Evolutionary conservation across 345 rosid species (phyloP), one percentile per base, ranked within the genome.

Genomic region (Zanthoxylum bungeanum): DNA sequence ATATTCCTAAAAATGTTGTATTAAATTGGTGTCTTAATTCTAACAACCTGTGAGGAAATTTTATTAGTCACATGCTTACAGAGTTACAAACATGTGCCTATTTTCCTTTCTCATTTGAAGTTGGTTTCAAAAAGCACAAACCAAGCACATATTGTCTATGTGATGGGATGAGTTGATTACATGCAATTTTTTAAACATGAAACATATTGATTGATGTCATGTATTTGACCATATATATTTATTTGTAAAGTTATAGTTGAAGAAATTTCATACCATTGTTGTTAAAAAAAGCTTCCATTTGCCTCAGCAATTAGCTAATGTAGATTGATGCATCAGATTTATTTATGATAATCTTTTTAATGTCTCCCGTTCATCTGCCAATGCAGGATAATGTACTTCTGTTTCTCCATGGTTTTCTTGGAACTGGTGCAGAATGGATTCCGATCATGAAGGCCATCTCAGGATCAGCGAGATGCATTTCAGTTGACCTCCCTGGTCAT

Each of bases 341-440:
- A 40, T 4, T 49, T 61, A 19, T 68, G 30, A 22, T 27, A 8
- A 47, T 19, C 24, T 42, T 44, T 44, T 21, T 44, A 44, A 7
- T 42, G 57, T 58, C 22, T 30, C 11, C 25, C 27, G 9, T 66
- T 8, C 10, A 64, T 76, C 50, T 73, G 21, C 47, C 46, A 3
- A 47, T 79, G 68, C 88, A 94, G 97, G 87, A 80, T 40, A 79
- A 74, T 77, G 77, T 87, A 51, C 72, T 81, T 65, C 17, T 94
- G 47, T 91, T 92, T 78, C 92, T 94, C 46, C 98, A 94, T 73
- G 97, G 97, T 50, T 90, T 94, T 81, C 93, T 94, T 27, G 97
- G 98, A 79, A 87, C 88, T 53, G 87, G 91, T 70, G 91, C 87
- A 78, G 98, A 94, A 61, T 94, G 98, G 98, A 80, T 89, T 60